Evolutionary conservation across 2,329 filamentous ascomycete genomes (phyloP), one percentile per base, ranked within the genome.

Genomic region (Colletotrichum eremochloae): DNA sequence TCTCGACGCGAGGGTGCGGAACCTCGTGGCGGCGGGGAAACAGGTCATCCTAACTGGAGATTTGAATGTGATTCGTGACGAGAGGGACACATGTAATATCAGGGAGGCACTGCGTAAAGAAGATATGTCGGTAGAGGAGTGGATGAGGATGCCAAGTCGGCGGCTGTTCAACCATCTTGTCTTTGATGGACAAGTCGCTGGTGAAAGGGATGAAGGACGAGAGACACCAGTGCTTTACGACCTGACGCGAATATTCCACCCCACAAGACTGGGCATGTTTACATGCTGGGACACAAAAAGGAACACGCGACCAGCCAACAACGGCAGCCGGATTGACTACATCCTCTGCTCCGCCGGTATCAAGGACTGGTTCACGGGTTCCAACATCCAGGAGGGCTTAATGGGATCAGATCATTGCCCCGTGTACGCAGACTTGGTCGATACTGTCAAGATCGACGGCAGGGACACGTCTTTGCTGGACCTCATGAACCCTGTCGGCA

Each of bases 371-470:
- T 93, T 97, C 77, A 85, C 84, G 36, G 89, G 91, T 55, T 90
- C 94, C 8, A 91, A 98, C 77, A 98, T 98, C 42, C 96, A 98
- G 80, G 94, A 97, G 81, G 95, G 95, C 0, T 84, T 98, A 31
- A 92, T 97, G 88, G 96, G 96, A 0, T 98, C 96, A 1, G 96
- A 99, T 79, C 96, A 99, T 81, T 99, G 96, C 77, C 96, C 96
- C 0, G 96, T 98, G 1, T 98, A 93, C 80, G 94, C 92, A 0
- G 87, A 88, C 3, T 85, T 97, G 33, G 90, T 91, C 24, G 90
- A 95, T 46, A 84, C 78, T 2, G 88, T 97, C 2, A 77, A 78
- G 0, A 75, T 88, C 7, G 81, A 86, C 18, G 87, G 84, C 0
- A 77, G 84, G 56, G 81, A 88, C 57, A 79, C 87, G 3, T 80